Conservation (phyloP, 164 flowering plant genomes). For the Platanus orientalis region DNA sequence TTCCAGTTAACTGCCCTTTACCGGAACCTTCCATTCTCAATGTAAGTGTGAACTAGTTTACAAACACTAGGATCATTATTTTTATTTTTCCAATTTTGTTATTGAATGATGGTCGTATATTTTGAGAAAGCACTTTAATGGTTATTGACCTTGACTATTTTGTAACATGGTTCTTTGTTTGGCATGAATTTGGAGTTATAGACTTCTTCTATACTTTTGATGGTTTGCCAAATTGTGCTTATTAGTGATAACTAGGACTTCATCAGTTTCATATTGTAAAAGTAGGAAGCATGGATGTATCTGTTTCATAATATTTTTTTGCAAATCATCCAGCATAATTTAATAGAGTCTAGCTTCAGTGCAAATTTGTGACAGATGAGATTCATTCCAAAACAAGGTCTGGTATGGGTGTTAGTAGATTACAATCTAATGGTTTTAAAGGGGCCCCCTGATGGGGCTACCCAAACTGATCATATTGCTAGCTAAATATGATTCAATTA, state of each 20-base stretch:
- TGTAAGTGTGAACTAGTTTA: slow-evolving; percentile 43
- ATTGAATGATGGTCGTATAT: neutral
- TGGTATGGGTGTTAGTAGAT: too few species aligned
- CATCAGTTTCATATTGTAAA: too few species aligned
- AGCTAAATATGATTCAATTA: too few species aligned
- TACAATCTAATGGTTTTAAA: too few species aligned
- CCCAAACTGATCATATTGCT: too few species aligned
- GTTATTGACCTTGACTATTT: neutral
- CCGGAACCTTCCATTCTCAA: slow-evolving; percentile 95
- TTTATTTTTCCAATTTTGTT: neutral
- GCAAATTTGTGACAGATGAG: too few species aligned
- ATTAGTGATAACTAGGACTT: neutral
- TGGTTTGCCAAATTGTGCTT: neutral
- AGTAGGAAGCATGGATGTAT: too few species aligned
- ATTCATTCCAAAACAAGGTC: too few species aligned
- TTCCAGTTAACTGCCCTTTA: slow-evolving; percentile 79
- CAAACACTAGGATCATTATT: neutral
- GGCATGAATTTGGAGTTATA: neutral
- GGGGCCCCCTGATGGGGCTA: too few species aligned
- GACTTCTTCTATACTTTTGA: neutral
- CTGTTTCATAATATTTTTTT: too few species aligned
- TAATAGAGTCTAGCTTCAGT: too few species aligned
- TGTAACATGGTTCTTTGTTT: neutral
- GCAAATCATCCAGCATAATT: too few species aligned
- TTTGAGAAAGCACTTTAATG: neutral